These are phyloP conservation scores for Pascua sp. DNA, from an alignment of 1,284 basidiomycete species.

Conservation along the genomic window DNA sequence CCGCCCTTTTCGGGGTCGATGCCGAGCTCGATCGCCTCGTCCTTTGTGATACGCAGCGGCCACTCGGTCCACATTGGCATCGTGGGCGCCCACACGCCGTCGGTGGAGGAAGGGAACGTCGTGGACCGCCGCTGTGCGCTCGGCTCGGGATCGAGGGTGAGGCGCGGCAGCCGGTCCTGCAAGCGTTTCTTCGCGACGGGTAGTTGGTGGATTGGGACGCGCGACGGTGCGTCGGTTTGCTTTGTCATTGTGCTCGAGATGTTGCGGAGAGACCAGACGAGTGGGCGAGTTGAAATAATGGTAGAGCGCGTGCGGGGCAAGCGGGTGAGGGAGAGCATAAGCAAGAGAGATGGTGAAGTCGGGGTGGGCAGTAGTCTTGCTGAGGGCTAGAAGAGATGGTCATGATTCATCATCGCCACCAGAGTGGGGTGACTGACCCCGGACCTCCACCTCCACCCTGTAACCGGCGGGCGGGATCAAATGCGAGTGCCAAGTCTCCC, in stretches of 20 bases:
- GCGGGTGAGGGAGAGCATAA: background rate
- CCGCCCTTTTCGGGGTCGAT: slow-evolving; percentile 54
- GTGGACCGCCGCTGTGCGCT: slow-evolving; percentile 68
- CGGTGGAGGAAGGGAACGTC: slow-evolving; percentile 52
- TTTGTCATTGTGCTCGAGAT: slow-evolving; percentile 1
- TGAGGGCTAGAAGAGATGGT: too few relatives aligned
- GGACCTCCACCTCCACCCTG: too few relatives aligned
- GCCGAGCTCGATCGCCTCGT: slow-evolving; percentile 62
- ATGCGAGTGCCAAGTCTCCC: background rate
- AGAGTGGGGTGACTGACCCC: background rate
- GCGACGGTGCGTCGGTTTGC: too few relatives aligned
- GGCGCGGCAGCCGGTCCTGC: slow-evolving; percentile 26
- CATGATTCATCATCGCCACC: too few relatives aligned
- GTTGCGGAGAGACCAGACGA: background rate
- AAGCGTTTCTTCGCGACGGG: slow-evolving; percentile 35
- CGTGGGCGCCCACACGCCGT: slow-evolving; percentile 66
- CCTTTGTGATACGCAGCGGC: slow-evolving; percentile 69
- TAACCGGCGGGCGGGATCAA: too few relatives aligned
- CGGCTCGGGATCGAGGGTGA: slow-evolving; percentile 53
- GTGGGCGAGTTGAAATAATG: background rate
- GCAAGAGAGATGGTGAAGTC: too few relatives aligned
- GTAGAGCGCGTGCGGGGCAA: background rate
- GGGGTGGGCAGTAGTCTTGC: too few relatives aligned
- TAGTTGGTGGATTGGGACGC: slow-evolving; percentile 30
- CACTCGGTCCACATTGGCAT: slow-evolving; percentile 79